phyloP scores from a whole-genome alignment of 371 early-diverging fungal genomes.

The Mucor ambiguus region DNA sequence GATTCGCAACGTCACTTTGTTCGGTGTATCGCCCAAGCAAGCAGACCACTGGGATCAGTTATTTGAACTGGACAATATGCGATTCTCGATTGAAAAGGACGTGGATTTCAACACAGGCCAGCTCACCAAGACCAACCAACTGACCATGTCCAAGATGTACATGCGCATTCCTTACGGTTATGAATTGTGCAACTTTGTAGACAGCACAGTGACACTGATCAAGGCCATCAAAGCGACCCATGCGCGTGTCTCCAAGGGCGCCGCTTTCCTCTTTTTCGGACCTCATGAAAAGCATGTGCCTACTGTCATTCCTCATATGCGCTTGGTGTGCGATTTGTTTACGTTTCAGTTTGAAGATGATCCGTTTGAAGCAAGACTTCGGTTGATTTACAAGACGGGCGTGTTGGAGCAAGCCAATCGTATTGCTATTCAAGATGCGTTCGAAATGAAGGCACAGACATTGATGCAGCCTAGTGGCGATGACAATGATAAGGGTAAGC shows the following conservation, averaged over 20 bases:
- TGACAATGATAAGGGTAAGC: neutral
- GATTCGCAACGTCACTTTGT: constrained; percentile 8
- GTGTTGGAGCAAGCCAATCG: constrained; percentile 52
- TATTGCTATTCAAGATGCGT: constrained; percentile 46
- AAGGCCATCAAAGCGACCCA: constrained; percentile 33
- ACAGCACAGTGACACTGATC: constrained; percentile 10
- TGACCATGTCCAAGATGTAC: constrained; percentile 10
- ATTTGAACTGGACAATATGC: constrained; percentile 17
- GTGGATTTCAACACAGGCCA: constrained; percentile 13
- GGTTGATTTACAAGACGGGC: constrained; percentile 39
- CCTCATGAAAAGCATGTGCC: constrained; percentile 15
- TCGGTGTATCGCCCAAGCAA: constrained; percentile 9
- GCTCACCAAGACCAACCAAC: neutral
- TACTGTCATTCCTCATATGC: constrained; percentile 5
- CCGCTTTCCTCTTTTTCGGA: constrained; percentile 13
- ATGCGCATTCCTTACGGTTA: constrained; percentile 26
- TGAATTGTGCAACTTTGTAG: constrained; percentile 22
- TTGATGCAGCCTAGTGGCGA: neutral
- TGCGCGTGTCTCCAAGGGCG: constrained; percentile 4
- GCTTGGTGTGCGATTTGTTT: constrained; percentile 9
- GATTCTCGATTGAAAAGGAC: constrained; percentile 27
- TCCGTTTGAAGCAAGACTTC: constrained; percentile 50
- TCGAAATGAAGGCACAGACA: constrained; percentile 42
- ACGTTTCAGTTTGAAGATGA: constrained; percentile 44
- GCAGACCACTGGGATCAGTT: constrained; percentile 12